Evolutionary conservation across 1,284 basidiomycete species (phyloP), one percentile per base, ranked within the genome.

Genomic region (Cystobasidium pallidum): DNA sequence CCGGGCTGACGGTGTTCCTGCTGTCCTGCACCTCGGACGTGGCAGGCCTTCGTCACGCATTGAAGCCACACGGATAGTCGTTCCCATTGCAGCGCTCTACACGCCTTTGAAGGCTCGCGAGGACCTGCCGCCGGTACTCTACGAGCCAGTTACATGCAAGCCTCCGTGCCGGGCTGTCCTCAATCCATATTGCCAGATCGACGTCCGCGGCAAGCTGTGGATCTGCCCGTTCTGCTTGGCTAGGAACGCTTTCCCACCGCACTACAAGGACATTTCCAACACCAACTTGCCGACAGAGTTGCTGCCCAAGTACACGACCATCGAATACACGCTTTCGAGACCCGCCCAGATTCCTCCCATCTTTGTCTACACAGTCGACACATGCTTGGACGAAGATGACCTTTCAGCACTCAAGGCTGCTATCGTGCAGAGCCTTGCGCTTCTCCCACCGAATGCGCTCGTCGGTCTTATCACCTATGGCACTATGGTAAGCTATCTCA

Each of bases 101-200:
- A 94, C 92, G 0, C 95, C 96, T 19, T 85, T 99, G 78, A 99
- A 98, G 84, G 87, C 91, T 77, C 86, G 95, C 71, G 93, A 94
- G 77, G 95, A 98, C 80, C 86, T 99, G 0, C 94, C 95, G 1
- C 94, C 94, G 0, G 94, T 99, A 41, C 83, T 97, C 66, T 99
- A 99, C 81, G 95, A 98, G 81, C 96, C 95, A 15, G 95, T 99
- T 58, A 94, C 94, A 15, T 99, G 96, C 86, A 99, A 98, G 83
- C 89, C 92, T 39, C 91, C 93, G 10, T 99, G 95, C 85, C 89
- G 95, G 74, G 94, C 95, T 55, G 93, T 99, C 76, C 86, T 99
- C 77, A 99, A 99, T 80, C 72, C 73, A 39, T 77, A 52, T 77
- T 96, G 95, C 82, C 95, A 98, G 85, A 94, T 99, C 81, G 95